phyloP scores from a whole-genome alignment of 2,329 filamentous ascomycete species.

The Sporothrix phasma region DNA sequence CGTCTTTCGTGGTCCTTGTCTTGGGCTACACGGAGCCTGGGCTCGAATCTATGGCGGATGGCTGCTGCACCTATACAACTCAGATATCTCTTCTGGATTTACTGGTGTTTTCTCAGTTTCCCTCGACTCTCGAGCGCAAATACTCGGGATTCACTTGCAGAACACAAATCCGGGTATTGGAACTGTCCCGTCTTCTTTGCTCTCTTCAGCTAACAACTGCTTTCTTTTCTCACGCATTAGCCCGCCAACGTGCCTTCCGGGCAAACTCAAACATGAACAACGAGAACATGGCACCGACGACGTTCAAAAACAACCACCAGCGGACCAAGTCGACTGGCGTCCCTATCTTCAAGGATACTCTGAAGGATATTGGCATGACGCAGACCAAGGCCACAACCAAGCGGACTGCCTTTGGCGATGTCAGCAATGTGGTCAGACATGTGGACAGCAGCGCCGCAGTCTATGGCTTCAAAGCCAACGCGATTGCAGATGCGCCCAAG shows the following conservation, averaged over 20 bases:
- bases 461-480: conserved; percentile 26
- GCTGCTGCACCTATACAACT: not conserved
- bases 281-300: conserved; percentile 55
- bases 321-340: conserved; percentile 70
- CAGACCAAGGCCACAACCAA: conserved; percentile 57
- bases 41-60: not conserved
- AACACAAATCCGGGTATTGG: too few species aligned
- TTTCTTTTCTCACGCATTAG: conserved; percentile 32
- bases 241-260: conserved; percentile 55
- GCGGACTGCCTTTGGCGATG: conserved; percentile 70
- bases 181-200: not conserved
- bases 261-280: conserved; percentile 46
- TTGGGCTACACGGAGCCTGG: not conserved
- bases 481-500: not conserved
- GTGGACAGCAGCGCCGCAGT: conserved; percentile 22
- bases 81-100: not conserved
- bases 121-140: too few species aligned
- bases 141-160: too few species aligned
- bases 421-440: conserved; percentile 57
- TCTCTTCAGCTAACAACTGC: conserved; percentile 7
- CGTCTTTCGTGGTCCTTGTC: not conserved
- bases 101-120: not conserved
- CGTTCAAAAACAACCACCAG: conserved; percentile 56
- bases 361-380: conserved; percentile 36
- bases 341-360: conserved; percentile 38